These are phyloP conservation scores for Leucocoprinus leucothites DNA, from an alignment of 768 basidiomycete genomes.

Conservation along the genomic window DNA sequence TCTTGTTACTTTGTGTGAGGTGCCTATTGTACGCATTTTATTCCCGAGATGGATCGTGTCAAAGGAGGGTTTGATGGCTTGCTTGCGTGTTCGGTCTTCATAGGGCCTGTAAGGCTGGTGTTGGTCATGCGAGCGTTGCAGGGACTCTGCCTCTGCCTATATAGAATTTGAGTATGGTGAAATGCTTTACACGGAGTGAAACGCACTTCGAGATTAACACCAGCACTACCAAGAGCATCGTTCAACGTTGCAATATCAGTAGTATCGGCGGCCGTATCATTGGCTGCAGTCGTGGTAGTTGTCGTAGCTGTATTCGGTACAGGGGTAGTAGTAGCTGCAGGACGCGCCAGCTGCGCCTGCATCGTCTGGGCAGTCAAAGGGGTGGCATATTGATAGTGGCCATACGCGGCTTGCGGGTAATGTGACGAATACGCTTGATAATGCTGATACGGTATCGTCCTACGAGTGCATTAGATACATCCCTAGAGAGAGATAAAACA, in stretches of 20 bases:
- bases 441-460: constrained; percentile 47
- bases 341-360: constrained; percentile 19
- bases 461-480: constrained; percentile 20
- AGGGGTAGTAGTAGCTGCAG: constrained; percentile 22
- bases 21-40: constrained; percentile 66
- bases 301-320: constrained; percentile 19
- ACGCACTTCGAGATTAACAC: constrained; percentile 77
- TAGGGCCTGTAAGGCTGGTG: constrained; percentile 62
- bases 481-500: constrained; percentile 12
- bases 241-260: constrained; percentile 77
- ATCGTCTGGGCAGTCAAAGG: constrained; percentile 24
- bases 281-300: constrained; percentile 16
- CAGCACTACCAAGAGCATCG: constrained; percentile 83
- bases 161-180: neutral
- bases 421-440: constrained; percentile 43
- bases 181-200: neutral
- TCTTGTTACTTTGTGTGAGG: constrained; percentile 62
- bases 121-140: constrained; percentile 64
- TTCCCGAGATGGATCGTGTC: constrained; percentile 61
- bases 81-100: constrained; percentile 79
- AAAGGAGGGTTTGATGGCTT: constrained; percentile 66
- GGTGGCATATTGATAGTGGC: constrained; percentile 45
- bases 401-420: constrained; percentile 41
- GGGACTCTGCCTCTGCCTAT: constrained; percentile 83
- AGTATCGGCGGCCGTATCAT: constrained; percentile 37